Base-by-base conservation (phyloP, 208 protist species). In the Lotmaria passim region DNA sequence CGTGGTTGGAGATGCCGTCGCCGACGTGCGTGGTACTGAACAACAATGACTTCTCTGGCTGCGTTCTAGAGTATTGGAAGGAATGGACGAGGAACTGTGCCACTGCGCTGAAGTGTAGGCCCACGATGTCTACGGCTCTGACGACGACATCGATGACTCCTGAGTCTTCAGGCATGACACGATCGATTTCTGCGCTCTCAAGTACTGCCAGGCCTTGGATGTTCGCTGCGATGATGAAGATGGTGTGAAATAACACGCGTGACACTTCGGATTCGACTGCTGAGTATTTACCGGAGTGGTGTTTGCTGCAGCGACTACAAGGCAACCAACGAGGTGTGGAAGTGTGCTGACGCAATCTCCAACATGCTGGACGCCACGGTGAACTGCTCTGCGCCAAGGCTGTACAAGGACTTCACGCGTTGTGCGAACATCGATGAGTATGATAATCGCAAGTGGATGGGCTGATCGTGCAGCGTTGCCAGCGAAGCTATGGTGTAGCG, bases 271-370 rank as follows among this genome's bases (percentile, higher is more conserved):
- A 52, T 52, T 7, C 19, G 23, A n/a, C 47, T n/a, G 47, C 47
- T 52, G 23, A 52, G 31, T 23, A 52, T 23, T 17, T 52, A 52
- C 47, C 24, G 31, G 47, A 15, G 7, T 17, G 47, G 47, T 7
- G 31, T 52, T 17, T 52, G 47, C 47, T 52, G 47, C 47, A 52
- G 23, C 23, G 47, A 52, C 47, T 52, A 52, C 47, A 52, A 52
- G 23, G 31, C 31, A 17, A 52, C 47, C 7, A 15, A 15, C 47
- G 47, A 52, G 7, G 24, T 23, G 24, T 52, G 19, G 47, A 52
- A 52, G 47, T 52, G 47, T 15, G 47, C 23, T 15, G 24, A 52
- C 15, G 47, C 47, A 5, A 31, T 52, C 47, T 52, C 31, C 47
- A 23, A 52, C 2, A 52, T 52, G 47, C 23, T 24, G 47, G 23